Evolutionary conservation across 768 basidiomycete genomes (phyloP).

Genomic region (Termitomyces heimii): DNA sequence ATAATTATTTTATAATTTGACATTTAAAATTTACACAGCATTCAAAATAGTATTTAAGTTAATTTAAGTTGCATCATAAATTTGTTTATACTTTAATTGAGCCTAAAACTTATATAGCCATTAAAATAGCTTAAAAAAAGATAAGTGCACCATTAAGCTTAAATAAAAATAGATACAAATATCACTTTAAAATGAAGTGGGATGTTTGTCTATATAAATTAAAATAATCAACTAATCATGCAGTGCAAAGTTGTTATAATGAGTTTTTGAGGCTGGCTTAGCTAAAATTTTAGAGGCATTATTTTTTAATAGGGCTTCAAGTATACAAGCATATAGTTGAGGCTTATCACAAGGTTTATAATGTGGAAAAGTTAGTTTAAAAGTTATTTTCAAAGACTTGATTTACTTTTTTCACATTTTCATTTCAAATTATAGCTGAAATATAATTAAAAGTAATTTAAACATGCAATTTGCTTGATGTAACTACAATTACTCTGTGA

Average conservation of each 20-base stretch:
- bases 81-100: too few species aligned
- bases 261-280: background rate
- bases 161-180: too few species aligned
- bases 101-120: too few species aligned
- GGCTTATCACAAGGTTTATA: background rate
- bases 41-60: too few species aligned
- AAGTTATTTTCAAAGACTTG: background rate
- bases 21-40: too few species aligned
- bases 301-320: background rate
- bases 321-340: background rate
- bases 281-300: background rate
- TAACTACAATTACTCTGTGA: background rate
- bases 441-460: background rate
- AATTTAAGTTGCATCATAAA: too few species aligned
- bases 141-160: too few species aligned
- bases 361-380: background rate
- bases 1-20: too few species aligned
- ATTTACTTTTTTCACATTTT: background rate
- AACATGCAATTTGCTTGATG: background rate
- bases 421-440: background rate
- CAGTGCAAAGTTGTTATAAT: background rate
- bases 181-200: too few species aligned
- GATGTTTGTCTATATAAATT: background rate
- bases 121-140: too few species aligned
- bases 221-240: background rate